These are phyloP conservation scores for Ceratocystiopsis minuta DNA, from an alignment of 2,329 filamentous ascomycete genomes.

Conservation along the genomic window DNA sequence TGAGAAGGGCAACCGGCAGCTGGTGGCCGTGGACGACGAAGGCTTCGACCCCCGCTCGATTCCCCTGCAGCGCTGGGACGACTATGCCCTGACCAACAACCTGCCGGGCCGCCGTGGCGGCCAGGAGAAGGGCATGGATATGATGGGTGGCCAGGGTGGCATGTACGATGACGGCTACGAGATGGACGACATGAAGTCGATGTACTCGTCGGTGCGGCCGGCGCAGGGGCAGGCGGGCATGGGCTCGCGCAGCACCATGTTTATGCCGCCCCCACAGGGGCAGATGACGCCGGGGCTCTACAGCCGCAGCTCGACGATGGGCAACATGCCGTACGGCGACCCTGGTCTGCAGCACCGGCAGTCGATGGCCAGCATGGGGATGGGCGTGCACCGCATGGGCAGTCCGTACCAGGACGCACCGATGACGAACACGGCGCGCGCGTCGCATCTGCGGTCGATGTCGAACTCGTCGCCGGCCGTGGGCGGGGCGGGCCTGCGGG, in stretches of 20 bases:
- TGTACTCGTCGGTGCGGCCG: conserved; percentile 81
- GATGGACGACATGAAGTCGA: conserved; percentile 94
- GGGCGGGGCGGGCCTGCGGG: conserved; percentile 18
- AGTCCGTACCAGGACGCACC: conserved; percentile 42
- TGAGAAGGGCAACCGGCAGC: conserved; percentile 76
- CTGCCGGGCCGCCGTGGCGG: conserved; percentile 78
- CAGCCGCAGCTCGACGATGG: conserved; percentile 24
- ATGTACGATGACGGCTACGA: conserved; percentile 54
- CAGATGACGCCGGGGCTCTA: conserved; percentile 48
- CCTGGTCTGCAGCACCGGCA: conserved; percentile 41
- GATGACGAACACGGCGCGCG: conserved; percentile 27
- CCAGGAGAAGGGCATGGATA: conserved; percentile 24
- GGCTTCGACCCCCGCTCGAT: conserved; percentile 83
- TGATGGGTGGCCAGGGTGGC: conserved; percentile 31
- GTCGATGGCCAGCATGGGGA: conserved; percentile 51
- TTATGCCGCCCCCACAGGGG: conserved; percentile 71
- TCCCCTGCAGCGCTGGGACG: conserved; percentile 91
- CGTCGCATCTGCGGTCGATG: conserved; percentile 37
- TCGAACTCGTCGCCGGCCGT: conserved; percentile 28
- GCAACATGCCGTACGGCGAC: conserved; percentile 28
- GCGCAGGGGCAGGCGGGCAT: conserved; percentile 80
- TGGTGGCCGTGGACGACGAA: conserved; percentile 74
- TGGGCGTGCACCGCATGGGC: conserved; percentile 27
- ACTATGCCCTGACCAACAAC: conserved; percentile 74
- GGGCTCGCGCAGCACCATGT: conserved; percentile 43